Percentiles rank a stretch among this genome's conserved stretches.
These are phyloP conservation scores for Ogataea paraovalis DNA, from an alignment of 805 yeast genomes.

Conservation along the genomic window DNA sequence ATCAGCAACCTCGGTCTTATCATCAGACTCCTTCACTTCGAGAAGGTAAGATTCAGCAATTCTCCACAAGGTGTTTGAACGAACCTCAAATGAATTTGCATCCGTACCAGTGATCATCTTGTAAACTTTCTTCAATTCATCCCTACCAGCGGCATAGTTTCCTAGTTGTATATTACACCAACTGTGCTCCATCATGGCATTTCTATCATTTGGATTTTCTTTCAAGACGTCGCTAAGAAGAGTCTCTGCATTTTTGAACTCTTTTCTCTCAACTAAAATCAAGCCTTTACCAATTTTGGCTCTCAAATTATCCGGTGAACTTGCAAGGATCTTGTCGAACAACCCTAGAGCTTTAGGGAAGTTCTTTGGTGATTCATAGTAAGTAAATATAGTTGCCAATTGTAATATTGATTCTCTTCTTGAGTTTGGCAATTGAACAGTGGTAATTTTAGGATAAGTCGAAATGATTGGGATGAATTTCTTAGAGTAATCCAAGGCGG, in stretches of 20 bases:
- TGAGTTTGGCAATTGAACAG: conserved; percentile 46
- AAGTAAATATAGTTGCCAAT: conserved; percentile 74
- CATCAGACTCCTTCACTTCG: conserved; percentile 19
- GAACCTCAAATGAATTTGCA: conserved; percentile 46
- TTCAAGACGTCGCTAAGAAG: conserved; percentile 49
- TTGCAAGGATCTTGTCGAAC: conserved; percentile 56
- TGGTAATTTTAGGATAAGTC: conserved; percentile 41
- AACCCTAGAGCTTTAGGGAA: conserved; percentile 67
- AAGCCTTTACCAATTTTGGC: conserved; percentile 83
- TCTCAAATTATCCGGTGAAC: conserved; percentile 36
- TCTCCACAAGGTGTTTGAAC: conserved; percentile 68
- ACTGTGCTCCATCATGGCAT: conserved; percentile 64
- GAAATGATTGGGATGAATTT: conserved; percentile 56
- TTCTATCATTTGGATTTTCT: conserved; percentile 47
- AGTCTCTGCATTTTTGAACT: conserved; percentile 49
- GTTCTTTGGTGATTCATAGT: conserved; percentile 88
- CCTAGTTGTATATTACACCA: conserved; percentile 71
- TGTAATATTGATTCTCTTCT: conserved; percentile 57
- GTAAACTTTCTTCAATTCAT: conserved; percentile 43
- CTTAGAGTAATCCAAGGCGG: conserved; percentile 57
- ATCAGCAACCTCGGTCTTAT: conserved; percentile 20
- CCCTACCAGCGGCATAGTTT: conserved; percentile 48
- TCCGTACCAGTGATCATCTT: conserved; percentile 45
- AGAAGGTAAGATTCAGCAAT: conserved; percentile 61
- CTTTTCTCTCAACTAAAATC: conserved; percentile 63